A percentile compares a stretch with the other conserved stretches of the same genome.
Conservation (phyloP, 169 alveolate genomes). For the Plasmodium chabaudi region DNA sequence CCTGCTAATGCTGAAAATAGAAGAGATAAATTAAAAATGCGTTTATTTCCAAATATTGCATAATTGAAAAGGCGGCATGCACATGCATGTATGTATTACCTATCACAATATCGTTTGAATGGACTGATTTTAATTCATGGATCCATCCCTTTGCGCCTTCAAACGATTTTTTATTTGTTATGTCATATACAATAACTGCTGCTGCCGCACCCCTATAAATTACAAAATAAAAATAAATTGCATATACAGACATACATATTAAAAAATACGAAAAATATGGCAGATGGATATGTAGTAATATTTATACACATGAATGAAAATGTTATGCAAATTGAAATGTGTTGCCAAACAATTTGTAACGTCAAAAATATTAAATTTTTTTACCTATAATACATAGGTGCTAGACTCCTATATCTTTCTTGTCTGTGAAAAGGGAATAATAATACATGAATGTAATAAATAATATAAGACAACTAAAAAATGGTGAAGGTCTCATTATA, state of each 20-base stretch:
- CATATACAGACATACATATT: not conserved
- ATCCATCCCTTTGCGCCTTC: constrained; percentile 93
- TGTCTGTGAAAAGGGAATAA: not conserved
- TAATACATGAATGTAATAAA: too few relatives aligned
- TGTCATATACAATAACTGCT: constrained; percentile 93
- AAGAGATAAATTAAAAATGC: not conserved
- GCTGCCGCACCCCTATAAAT: constrained; percentile 91
- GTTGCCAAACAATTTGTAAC: not conserved
- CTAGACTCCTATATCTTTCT: constrained; percentile 81
- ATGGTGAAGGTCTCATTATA: not conserved
- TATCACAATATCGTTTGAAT: constrained; percentile 86
- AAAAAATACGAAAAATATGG: too few relatives aligned
- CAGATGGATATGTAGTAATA: not conserved
- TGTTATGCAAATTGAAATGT: not conserved
- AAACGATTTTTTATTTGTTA: constrained; percentile 89
- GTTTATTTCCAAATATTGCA: not conserved
- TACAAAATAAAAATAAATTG: constrained; percentile 3
- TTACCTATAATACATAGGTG: constrained; percentile 91
- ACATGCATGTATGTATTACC: constrained; percentile 49
- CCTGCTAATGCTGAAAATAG: constrained; percentile 90
- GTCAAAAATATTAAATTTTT: not conserved
- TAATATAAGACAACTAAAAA: not conserved
- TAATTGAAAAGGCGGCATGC: not conserved
- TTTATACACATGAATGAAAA: not conserved
- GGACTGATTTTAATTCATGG: constrained; percentile 87